Base-by-base conservation (phyloP, 2,329 filamentous ascomycete species). In the Aspergillus arachidicola region DNA sequence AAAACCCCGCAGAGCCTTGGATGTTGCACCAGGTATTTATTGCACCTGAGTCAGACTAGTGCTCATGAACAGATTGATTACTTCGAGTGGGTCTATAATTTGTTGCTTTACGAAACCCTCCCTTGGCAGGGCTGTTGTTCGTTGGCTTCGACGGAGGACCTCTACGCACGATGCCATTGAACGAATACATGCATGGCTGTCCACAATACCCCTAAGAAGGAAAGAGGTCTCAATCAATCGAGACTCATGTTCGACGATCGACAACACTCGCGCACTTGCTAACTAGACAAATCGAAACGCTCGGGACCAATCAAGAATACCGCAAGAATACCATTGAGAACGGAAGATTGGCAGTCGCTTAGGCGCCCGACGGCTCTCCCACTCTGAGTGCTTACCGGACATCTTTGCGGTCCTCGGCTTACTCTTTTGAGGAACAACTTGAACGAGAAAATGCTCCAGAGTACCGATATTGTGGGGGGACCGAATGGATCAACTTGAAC, bases 21-120 rank as follows among this genome's bases (percentile, higher is more conserved):
- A 48, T 23, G 38, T 54, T 14, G 48, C 46, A 30, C 45, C 51
- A 23, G 61, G 57, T 59, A 59, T 65, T 66, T 68, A 64, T 61
- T 66, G 48, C 62, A 67, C 61, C 65, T 65, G 62, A 64, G 46
- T 3, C 7, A 19, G 46, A 51, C 63, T 64, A 64, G 63, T 50
- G 50, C 54, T 66, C 63, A 61, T 41, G 66, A 65, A 66, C 58
- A 32, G 16, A 19, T 56, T 7, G 23, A 32, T 46, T 55, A 58
- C 38, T n/a, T 6, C 38, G 19, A n/a, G 62, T 61, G 62, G 62
- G 55, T 61, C 62, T 23, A 53, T 34, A 41, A 36, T 6, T 30
- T 30, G 28, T 34, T 32, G 28, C 19, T 51, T 51, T 51, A 51
- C 28, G 28, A 12, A 19, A 32, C 19, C 14, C 9, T 51, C 11